Evolutionary conservation across 2,329 filamentous ascomycete species (phyloP).

Genomic region (Fusarium tuaranense): DNA sequence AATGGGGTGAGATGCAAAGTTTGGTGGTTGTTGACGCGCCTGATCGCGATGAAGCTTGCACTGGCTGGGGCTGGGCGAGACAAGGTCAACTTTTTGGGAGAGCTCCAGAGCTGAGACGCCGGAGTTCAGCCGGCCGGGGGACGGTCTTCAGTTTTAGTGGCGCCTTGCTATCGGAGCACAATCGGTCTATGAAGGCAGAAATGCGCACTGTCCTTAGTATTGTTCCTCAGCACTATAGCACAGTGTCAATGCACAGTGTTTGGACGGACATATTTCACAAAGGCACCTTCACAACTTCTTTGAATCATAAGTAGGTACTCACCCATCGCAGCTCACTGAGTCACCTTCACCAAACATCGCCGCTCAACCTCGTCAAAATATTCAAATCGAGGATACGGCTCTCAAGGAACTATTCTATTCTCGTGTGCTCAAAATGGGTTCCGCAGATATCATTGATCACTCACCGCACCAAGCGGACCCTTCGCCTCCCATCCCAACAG

Average conservation of each 20-base stretch:
- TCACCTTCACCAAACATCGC: slow-evolving; percentile 36
- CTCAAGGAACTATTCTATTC: not conserved
- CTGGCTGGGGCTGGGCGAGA: slow-evolving; percentile 21
- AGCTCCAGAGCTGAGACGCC: slow-evolving; percentile 40
- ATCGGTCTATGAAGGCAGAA: slow-evolving; percentile 22
- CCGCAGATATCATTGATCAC: slow-evolving; percentile 74
- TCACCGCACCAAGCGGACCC: slow-evolving; percentile 87
- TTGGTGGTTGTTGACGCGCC: slow-evolving; percentile 50
- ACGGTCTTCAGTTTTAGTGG: slow-evolving; percentile 1
- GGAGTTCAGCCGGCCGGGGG: slow-evolving; percentile 41
- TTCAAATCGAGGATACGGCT: slow-evolving; percentile 1
- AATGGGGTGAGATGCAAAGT: slow-evolving; percentile 42
- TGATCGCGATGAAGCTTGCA: slow-evolving; percentile 46
- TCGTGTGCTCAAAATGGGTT: slow-evolving; percentile 57
- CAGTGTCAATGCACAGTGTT: not conserved
- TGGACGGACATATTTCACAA: slow-evolving; percentile 12
- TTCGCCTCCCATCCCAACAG: slow-evolving; percentile 78
- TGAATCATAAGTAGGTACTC: slow-evolving; percentile 16
- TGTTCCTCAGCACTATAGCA: not conserved
- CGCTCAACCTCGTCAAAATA: slow-evolving; percentile 13
- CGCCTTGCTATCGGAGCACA: slow-evolving; percentile 35
- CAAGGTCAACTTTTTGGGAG: slow-evolving; percentile 46
- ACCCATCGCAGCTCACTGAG: slow-evolving; percentile 24
- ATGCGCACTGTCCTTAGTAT: slow-evolving; percentile 28
- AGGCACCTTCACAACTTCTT: slow-evolving; percentile 34